Evolutionary conservation across 23 red algal species (phyloP).

Genomic region (Pyropia haitanensis): DNA sequence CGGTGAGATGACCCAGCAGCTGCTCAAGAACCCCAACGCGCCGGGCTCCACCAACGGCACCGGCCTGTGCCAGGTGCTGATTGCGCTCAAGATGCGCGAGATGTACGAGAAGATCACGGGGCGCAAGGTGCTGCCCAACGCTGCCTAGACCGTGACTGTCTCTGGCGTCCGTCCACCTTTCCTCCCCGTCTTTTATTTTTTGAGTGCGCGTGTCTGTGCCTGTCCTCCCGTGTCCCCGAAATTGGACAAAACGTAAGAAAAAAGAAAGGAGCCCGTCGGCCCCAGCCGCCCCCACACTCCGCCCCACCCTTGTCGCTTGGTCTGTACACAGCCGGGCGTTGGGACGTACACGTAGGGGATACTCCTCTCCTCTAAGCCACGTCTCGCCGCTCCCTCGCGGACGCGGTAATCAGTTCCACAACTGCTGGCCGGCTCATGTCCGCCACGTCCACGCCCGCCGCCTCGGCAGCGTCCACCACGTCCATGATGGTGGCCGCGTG

Average conservation of each 20-base stretch:
- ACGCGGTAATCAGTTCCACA: slow-evolving; percentile 19
- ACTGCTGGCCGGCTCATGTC: slow-evolving; percentile 49
- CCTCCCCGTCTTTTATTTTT: too few relatives aligned
- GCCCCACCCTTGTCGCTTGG: too few relatives aligned
- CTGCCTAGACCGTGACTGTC: too few relatives aligned
- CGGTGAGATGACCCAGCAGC: slow-evolving; percentile 90
- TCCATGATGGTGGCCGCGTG: slow-evolving; percentile 69
- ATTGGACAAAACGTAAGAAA: too few relatives aligned
- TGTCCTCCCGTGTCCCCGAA: too few relatives aligned
- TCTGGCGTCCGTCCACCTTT: too few relatives aligned
- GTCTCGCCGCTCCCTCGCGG: slow-evolving; percentile 34
- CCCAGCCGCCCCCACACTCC: too few relatives aligned
- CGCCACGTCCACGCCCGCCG: slow-evolving; percentile 15
- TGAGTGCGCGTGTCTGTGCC: too few relatives aligned
- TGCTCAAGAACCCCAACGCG: slow-evolving; percentile 72
- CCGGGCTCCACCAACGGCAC: slow-evolving; percentile 95
- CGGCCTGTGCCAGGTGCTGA: slow-evolving; percentile 85
- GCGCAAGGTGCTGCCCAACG: slow-evolving; percentile 16
- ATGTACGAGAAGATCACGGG: slow-evolving; percentile 89
- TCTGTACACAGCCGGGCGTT: too few relatives aligned
- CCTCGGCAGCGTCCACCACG: slow-evolving; percentile 17
- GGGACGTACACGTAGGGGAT: neutral
- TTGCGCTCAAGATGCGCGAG: slow-evolving; percentile 89
- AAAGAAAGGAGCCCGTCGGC: too few relatives aligned
- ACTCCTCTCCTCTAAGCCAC: slow-evolving; percentile 5